Evolutionary conservation across 352 stramenopile genomes (phyloP).

Genomic region (Pythium myriotylum): DNA sequence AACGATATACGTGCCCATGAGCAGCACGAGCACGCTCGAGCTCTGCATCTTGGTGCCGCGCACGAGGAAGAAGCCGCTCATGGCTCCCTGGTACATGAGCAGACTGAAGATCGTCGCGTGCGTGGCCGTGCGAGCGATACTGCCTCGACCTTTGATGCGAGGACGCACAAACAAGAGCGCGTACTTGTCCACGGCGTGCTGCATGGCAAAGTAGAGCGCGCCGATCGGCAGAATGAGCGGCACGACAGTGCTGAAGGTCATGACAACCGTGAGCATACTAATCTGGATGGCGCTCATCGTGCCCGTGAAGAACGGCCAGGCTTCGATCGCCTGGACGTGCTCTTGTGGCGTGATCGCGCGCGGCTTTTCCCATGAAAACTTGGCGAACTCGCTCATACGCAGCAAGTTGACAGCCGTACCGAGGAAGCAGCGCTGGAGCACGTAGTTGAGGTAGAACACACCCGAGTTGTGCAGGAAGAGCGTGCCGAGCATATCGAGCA

Average conservation of each 20-base stretch:
- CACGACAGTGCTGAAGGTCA: slow-evolving; percentile 87
- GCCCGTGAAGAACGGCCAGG: slow-evolving; percentile 82
- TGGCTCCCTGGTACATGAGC: slow-evolving; percentile 79
- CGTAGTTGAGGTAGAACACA: slow-evolving; percentile 90
- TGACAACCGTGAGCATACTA: slow-evolving; percentile 78
- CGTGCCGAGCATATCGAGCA: slow-evolving; percentile 80
- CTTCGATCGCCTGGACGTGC: slow-evolving; percentile 69
- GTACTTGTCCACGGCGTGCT: slow-evolving; percentile 87
- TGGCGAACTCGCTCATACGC: slow-evolving; percentile 75
- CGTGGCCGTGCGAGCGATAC: slow-evolving; percentile 78
- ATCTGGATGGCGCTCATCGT: slow-evolving; percentile 86
- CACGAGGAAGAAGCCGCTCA: slow-evolving; percentile 86
- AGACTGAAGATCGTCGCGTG: slow-evolving; percentile 82
- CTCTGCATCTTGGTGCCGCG: slow-evolving; percentile 76
- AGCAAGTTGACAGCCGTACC: slow-evolving; percentile 76
- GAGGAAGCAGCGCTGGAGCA: slow-evolving; percentile 83
- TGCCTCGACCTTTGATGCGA: slow-evolving; percentile 82
- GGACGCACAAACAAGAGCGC: slow-evolving; percentile 76
- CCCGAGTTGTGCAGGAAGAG: slow-evolving; percentile 88
- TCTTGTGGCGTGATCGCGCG: slow-evolving; percentile 76
- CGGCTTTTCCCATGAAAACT: slow-evolving; percentile 81
- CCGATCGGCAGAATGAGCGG: slow-evolving; percentile 81
- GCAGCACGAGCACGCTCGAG: slow-evolving; percentile 65
- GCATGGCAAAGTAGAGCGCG: slow-evolving; percentile 84
- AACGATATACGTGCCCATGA: slow-evolving; percentile 85